Conservation (phyloP, 768 basidiomycete genomes). For the Suillus luteus region DNA sequence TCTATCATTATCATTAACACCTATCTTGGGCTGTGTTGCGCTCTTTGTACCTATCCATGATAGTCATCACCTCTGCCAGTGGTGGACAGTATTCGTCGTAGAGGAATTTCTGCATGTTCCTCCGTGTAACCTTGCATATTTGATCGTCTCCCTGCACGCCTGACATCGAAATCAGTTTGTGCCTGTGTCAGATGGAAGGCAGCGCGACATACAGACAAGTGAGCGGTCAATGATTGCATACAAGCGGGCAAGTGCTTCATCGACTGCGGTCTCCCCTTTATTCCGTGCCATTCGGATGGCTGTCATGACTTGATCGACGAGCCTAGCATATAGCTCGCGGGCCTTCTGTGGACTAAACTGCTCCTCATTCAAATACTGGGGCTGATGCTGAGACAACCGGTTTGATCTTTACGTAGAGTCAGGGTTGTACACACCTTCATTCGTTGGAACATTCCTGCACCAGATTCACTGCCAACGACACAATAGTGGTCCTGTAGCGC, state of each 20-base stretch:
- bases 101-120: constrained; percentile 3
- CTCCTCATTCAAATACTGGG: constrained; percentile 1
- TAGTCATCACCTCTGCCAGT: background rate
- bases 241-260: background rate
- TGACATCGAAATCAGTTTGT: background rate
- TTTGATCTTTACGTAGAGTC: background rate
- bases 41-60: background rate
- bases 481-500: background rate
- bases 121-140: background rate
- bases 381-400: background rate
- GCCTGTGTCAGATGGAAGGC: background rate
- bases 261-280: background rate
- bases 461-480: background rate
- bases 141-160: constrained; percentile 2
- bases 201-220: constrained; percentile 2
- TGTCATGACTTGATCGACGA: background rate
- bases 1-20: no score
- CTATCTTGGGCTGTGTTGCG: no score
- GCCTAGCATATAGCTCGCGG: background rate
- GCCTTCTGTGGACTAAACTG: background rate
- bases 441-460: background rate
- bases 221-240: constrained; percentile 1
- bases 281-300: background rate
- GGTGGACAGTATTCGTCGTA: background rate
- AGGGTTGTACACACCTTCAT: constrained; percentile 5